Evolutionary conservation across 345 rosid species (phyloP).

Genomic region (Lepidium aucheri): DNA sequence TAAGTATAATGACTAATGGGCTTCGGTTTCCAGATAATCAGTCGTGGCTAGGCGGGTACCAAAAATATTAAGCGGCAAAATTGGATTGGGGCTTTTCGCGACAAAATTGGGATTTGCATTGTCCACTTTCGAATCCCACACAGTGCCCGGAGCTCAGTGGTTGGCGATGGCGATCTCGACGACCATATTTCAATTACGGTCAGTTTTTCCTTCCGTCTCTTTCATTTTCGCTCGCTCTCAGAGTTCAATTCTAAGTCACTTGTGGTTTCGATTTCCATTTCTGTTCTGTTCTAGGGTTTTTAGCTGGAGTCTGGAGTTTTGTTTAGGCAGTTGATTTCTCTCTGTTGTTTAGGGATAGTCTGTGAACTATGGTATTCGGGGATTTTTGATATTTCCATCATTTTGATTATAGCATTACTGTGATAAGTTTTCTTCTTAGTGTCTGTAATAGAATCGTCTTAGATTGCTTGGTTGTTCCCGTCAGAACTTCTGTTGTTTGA

Average conservation of each 20-base stretch:
- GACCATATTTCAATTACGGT: not conserved
- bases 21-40: not conserved
- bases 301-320: not conserved
- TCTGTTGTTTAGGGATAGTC: not conserved
- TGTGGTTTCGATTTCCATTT: not conserved
- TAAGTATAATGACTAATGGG: no score
- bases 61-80: not conserved
- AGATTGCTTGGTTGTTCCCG: not conserved
- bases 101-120: not conserved
- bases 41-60: not conserved
- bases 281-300: not conserved
- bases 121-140: not conserved
- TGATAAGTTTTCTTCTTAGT: not conserved
- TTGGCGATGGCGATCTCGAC: not conserved
- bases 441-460: not conserved
- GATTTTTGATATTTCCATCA: not conserved
- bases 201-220: not conserved
- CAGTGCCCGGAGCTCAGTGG: not conserved
- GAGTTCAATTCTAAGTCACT: no score
- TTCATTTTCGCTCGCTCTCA: not conserved
- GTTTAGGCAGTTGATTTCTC: not conserved
- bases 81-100: not conserved
- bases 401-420: not conserved
- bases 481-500: not conserved
- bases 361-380: not conserved